These are phyloP conservation scores for Hygrophorus russula DNA, from an alignment of 768 basidiomycete species.

Conservation along the genomic window DNA sequence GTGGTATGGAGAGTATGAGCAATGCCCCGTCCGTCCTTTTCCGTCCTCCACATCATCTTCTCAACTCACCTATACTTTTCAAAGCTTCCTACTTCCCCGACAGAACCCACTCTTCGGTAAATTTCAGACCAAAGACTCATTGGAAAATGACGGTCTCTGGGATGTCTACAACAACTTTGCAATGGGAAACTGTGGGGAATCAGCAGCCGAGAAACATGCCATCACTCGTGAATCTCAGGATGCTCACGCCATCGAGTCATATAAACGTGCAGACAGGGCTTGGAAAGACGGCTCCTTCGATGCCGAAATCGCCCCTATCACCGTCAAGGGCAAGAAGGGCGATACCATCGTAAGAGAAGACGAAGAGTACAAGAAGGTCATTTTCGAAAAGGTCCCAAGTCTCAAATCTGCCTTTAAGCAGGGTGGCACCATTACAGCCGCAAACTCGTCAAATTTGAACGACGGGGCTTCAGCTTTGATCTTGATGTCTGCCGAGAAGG, in stretches of 20 bases:
- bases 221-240: slow-evolving; percentile 88
- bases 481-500: slow-evolving; percentile 89
- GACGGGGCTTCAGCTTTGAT: slow-evolving; percentile 96
- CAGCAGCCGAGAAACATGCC: slow-evolving; percentile 65
- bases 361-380: slow-evolving; percentile 95
- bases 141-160: slow-evolving; percentile 89
- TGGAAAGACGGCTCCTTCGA: slow-evolving; percentile 82
- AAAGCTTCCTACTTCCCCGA: slow-evolving; percentile 76
- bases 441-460: slow-evolving; percentile 90
- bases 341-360: slow-evolving; percentile 86
- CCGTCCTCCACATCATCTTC: slow-evolving; percentile 4
- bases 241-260: slow-evolving; percentile 87
- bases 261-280: slow-evolving; percentile 84
- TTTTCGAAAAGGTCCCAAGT: slow-evolving; percentile 87
- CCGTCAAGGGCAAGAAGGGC: slow-evolving; percentile 90
- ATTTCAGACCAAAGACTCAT: slow-evolving; percentile 76
- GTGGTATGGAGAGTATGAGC: slow-evolving; percentile 99
- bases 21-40: slow-evolving; percentile 77
- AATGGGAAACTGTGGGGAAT: slow-evolving; percentile 97
- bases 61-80: slow-evolving; percentile 3
- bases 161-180: slow-evolving; percentile 97
- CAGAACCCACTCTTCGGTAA: slow-evolving; percentile 82
- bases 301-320: slow-evolving; percentile 82
- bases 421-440: slow-evolving; percentile 87
- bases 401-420: slow-evolving; percentile 86